phyloP scores from a whole-genome alignment of 2,329 filamentous ascomycete species.

The Colletotrichum camelliae region DNA sequence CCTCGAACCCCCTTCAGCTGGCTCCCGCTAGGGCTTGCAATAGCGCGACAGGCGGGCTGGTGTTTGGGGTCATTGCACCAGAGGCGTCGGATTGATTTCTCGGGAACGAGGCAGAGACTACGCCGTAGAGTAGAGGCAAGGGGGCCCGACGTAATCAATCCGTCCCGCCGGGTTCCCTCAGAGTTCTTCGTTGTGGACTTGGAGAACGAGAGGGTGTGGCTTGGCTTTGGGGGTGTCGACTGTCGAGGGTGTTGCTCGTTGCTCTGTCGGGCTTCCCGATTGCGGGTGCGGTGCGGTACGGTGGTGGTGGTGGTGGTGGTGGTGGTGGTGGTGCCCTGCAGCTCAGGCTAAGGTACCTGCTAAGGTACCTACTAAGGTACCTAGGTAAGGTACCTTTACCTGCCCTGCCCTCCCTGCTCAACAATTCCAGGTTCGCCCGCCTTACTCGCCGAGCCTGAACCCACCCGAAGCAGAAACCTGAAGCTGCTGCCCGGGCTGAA shows the following conservation, averaged over 20 bases:
- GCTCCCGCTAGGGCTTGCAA: neutral
- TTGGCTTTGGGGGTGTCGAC: neutral
- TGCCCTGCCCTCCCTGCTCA: neutral
- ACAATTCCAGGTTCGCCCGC: neutral
- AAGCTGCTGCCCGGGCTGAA: neutral
- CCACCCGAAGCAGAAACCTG: neutral
- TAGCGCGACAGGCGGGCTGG: neutral
- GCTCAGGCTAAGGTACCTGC: neutral
- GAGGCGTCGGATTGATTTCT: neutral
- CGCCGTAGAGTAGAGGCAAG: too few relatives aligned
- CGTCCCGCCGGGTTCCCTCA: neutral
- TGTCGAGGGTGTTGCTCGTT: neutral
- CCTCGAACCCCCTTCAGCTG: neutral
- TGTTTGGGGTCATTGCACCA: neutral
- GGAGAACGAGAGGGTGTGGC: neutral
- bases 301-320: too few relatives aligned
- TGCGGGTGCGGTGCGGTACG: neutral
- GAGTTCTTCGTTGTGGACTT: neutral
- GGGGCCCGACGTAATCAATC: neutral
- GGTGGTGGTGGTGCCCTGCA: too few relatives aligned
- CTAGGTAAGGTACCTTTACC: neutral
- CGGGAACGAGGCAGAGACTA: too few relatives aligned
- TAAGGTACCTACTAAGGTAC: neutral
- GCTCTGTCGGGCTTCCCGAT: constrained; percentile 8
- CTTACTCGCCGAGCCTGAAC: neutral